phyloP scores from a whole-genome alignment of 2,329 filamentous ascomycete species.

The Penicillium sp. region DNA sequence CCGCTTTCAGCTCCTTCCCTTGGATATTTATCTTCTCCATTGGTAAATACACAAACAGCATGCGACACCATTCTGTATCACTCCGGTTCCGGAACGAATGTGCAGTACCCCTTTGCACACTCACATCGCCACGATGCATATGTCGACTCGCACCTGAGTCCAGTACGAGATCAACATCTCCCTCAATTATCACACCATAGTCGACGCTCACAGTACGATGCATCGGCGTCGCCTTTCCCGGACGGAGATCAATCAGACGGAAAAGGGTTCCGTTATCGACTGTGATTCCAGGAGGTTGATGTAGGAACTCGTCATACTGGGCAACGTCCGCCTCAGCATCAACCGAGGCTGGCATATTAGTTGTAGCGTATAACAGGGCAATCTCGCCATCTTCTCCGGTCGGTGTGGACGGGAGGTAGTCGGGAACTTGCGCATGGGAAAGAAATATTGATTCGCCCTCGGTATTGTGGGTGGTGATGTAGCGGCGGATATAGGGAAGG shows the following conservation, averaged over 20 bases:
- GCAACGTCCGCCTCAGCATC: constrained; percentile 36
- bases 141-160: constrained; percentile 37
- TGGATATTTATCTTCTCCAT: constrained; percentile 41
- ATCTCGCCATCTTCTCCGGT: constrained; percentile 34
- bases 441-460: constrained; percentile 41
- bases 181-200: constrained; percentile 41
- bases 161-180: constrained; percentile 38
- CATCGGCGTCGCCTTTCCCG: constrained; percentile 36
- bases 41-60: constrained; percentile 36
- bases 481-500: constrained; percentile 37
- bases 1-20: constrained; percentile 55
- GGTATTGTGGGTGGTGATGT: constrained; percentile 41
- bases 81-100: constrained; percentile 34
- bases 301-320: constrained; percentile 35
- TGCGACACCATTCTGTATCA: constrained; percentile 28
- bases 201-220: constrained; percentile 42
- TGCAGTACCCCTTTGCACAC: constrained; percentile 35
- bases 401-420: constrained; percentile 33
- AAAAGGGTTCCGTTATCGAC: constrained; percentile 34
- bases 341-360: constrained; percentile 27
- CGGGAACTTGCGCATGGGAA: constrained; percentile 34
- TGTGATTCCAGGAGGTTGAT: constrained; percentile 36
- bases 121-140: constrained; percentile 38
- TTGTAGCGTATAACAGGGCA: constrained; percentile 33
- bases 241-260: constrained; percentile 37